phyloP scores from a whole-genome alignment of 208 protist genomes.

The Trypanosoma caninum region DNA sequence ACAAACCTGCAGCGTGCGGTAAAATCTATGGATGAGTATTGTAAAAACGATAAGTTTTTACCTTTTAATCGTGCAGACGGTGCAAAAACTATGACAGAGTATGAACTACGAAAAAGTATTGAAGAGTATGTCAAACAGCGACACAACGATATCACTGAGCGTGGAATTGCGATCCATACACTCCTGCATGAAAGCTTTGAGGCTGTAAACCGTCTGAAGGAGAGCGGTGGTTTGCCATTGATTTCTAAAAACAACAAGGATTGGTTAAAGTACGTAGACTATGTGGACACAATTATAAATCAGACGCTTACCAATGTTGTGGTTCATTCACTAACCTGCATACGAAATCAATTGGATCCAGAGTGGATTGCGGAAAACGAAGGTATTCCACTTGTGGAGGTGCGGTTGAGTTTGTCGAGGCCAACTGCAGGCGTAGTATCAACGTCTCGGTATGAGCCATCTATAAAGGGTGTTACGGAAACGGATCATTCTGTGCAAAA shows the following conservation, averaged over 20 bases:
- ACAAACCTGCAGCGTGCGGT: slow-evolving; percentile 85
- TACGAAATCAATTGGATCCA: slow-evolving; percentile 87
- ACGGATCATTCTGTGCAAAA: slow-evolving; percentile 48
- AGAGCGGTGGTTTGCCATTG: slow-evolving; percentile 28
- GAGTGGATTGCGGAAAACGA: slow-evolving; percentile 87
- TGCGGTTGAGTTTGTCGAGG: slow-evolving; percentile 88
- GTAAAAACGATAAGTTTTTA: slow-evolving; percentile 72
- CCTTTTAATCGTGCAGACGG: slow-evolving; percentile 79
- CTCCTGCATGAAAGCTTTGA: slow-evolving; percentile 71
- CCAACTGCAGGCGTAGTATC: slow-evolving; percentile 29
- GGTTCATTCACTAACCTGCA: slow-evolving; percentile 67
- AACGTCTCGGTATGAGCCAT: slow-evolving; percentile 79
- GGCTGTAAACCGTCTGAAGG: slow-evolving; percentile 83
- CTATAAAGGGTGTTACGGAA: slow-evolving; percentile 29
- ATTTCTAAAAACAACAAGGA: slow-evolving; percentile 32
- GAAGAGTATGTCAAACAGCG: slow-evolving; percentile 67
- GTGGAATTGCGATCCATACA: slow-evolving; percentile 78
- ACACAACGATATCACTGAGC: slow-evolving; percentile 41
- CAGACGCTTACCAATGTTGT: slow-evolving; percentile 66
- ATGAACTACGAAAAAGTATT: slow-evolving; percentile 86
- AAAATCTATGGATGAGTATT: slow-evolving; percentile 73
- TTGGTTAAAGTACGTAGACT: slow-evolving; percentile 91
- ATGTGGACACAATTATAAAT: slow-evolving; percentile 88
- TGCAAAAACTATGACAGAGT: slow-evolving; percentile 87
- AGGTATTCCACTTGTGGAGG: slow-evolving; percentile 88